Base-by-base conservation (phyloP, 1,284 basidiomycete genomes). In the Singerocomus inundabilis region DNA sequence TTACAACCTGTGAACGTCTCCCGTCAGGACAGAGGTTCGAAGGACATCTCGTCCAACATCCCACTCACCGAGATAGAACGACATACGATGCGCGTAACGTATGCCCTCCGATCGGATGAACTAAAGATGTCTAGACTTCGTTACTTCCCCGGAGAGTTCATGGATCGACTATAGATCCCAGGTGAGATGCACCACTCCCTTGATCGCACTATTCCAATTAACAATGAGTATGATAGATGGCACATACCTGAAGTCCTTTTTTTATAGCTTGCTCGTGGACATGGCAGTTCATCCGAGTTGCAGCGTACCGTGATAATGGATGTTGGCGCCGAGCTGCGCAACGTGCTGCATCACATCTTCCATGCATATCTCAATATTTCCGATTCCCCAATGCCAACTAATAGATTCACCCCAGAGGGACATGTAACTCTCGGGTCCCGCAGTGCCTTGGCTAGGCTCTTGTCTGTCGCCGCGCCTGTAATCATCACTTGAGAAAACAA, bases 1-100 rank as follows among this genome's bases (percentile, higher is more conserved):
- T 31, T 29, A 13, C 26, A 40, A 18, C 43, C 36, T 45, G 40
- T 13, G 41, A 55, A 46, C 26, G 4, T 34, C 44, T 42, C 32
- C 28, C 16, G 8, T 38, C 13, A 16, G 15, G 18, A 26, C 21
- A 13, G 5, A 21, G 6, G 35, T 12, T 18, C 3, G 7, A 30
- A 24, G 4, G 15, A 13, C 11, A 11, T 16, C 30, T 11, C 41
- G 3, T 28, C 21, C 13, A n/a, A 18, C 21, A 34, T 21, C 16
- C n/a, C 16, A 25, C 39, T 32, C 31, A 18, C 37, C 37, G 25
- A 12, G 21, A 36, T 11, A 29, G 16, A 34, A 34, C 18, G 18
- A 40, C 4, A 39, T 4, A n/a, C 18, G 8, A 28, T 26, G 18
- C 29, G 25, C 38, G 26, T 6, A 33, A 36, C 6, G 24, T 33